Conservation (phyloP, 495 filamentous ascomycete genomes). For the Apiosordaria backusii region DNA sequence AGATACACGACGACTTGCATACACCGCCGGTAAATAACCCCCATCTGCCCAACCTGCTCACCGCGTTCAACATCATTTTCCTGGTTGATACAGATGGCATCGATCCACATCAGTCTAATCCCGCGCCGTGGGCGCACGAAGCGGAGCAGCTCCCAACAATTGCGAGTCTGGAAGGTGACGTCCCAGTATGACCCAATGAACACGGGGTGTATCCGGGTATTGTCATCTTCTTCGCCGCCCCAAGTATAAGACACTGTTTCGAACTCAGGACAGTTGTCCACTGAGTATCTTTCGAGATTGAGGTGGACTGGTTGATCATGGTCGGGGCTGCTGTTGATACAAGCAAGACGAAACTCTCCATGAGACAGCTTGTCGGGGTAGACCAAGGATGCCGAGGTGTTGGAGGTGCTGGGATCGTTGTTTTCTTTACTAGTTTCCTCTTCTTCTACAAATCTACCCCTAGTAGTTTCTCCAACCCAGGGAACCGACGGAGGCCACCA, state of each 20-base stretch:
- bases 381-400: neutral
- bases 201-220: conserved; percentile 15
- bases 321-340: neutral
- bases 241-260: conserved; percentile 35
- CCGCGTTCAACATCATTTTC: conserved; percentile 18
- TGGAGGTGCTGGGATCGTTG: neutral
- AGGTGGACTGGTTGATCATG: neutral
- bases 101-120: conserved; percentile 19
- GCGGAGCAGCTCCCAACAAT: conserved; percentile 31
- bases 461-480: no score
- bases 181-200: conserved; percentile 34
- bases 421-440: neutral
- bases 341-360: conserved; percentile 3
- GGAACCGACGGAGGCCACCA: conserved; percentile 8
- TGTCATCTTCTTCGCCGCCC: conserved; percentile 30
- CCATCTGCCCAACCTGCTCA: conserved; percentile 27
- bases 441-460: neutral
- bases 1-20: conserved; percentile 27
- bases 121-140: conserved; percentile 18
- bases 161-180: conserved; percentile 30
- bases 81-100: conserved; percentile 34
- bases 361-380: neutral
- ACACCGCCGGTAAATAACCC: conserved; percentile 18
- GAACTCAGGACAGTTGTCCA: conserved; percentile 28
- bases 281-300: neutral